A percentile compares a stretch with the other conserved stretches of the same genome.
Evolutionary conservation across 176 grass and related monocot genomes (phyloP).

Genomic region (Guadua angustifolia): DNA sequence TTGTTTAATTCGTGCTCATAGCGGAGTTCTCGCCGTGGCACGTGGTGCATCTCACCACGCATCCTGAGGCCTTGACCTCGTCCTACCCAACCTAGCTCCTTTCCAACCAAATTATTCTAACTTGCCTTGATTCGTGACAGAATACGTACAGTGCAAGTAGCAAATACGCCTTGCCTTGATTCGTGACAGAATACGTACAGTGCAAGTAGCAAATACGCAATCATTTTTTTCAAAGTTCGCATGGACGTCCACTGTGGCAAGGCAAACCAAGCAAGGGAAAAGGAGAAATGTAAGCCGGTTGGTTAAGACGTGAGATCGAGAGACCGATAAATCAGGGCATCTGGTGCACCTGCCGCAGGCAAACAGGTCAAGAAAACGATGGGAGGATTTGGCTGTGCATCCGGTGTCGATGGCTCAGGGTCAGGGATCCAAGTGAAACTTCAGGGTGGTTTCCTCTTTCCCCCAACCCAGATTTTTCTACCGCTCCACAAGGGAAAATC

Average conservation of each 20-base stretch:
- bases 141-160: background rate
- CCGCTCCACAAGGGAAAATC: background rate
- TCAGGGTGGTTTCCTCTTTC: background rate
- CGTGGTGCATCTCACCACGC: conserved; percentile 51
- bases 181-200: background rate
- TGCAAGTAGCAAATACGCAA: background rate
- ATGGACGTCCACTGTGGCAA: background rate
- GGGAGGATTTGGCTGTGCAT: no score
- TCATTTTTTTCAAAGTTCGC: background rate
- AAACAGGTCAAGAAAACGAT: background rate
- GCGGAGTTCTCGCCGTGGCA: background rate
- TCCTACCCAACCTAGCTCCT: background rate
- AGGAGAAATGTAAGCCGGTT: background rate
- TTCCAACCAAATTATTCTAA: conserved; percentile 16
- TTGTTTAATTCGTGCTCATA: background rate
- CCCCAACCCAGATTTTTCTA: background rate
- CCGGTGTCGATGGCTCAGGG: background rate
- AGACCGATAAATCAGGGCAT: no score
- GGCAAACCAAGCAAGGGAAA: background rate
- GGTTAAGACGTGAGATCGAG: background rate
- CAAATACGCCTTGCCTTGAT: background rate
- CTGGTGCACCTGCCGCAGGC: no score
- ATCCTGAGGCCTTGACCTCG: background rate
- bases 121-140: conserved; percentile 6
- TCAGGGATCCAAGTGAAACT: conserved; percentile 19